Percentiles rank a stretch among this genome's conserved stretches.
Conservation (phyloP, 2,329 filamentous ascomycete species). For the Sporothrix euskadiensis region DNA sequence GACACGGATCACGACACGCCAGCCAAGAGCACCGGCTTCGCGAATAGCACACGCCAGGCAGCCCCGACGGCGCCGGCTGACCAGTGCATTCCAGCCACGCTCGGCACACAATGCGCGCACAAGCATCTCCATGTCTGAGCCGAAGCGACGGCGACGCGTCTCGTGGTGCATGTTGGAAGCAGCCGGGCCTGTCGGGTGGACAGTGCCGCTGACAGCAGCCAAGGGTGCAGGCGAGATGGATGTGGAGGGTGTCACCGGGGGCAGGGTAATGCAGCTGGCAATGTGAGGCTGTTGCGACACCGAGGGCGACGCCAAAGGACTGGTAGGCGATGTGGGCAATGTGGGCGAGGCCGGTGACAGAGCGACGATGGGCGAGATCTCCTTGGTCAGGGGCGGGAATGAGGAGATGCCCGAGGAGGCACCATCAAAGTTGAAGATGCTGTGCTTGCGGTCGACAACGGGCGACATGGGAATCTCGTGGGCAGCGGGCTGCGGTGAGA, state of each 20-base stretch:
- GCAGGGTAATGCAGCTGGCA: not conserved
- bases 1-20: conserved; percentile 66
- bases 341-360: conserved; percentile 20
- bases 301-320: not conserved
- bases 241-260: not conserved
- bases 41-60: conserved; percentile 74
- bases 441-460: conserved; percentile 42
- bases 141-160: conserved; percentile 58
- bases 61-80: conserved; percentile 66
- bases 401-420: conserved; percentile 23
- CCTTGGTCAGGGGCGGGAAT: conserved; percentile 30
- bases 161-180: conserved; percentile 58
- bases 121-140: conserved; percentile 68
- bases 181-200: not conserved
- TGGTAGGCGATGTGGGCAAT: not conserved
- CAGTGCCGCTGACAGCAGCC: not conserved
- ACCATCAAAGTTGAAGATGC: conserved; percentile 34
- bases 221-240: conserved; percentile 1
- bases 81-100: conserved; percentile 70
- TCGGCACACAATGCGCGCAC: conserved; percentile 73
- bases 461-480: conserved; percentile 54
- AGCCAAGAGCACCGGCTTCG: conserved; percentile 69
- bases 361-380: conserved; percentile 31
- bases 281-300: not conserved
- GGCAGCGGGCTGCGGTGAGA: conserved; percentile 46